Evolutionary conservation across 2,329 filamentous ascomycete genomes (phyloP), one percentile per base, ranked within the genome.

Genomic region (Stylonectria norvegica): DNA sequence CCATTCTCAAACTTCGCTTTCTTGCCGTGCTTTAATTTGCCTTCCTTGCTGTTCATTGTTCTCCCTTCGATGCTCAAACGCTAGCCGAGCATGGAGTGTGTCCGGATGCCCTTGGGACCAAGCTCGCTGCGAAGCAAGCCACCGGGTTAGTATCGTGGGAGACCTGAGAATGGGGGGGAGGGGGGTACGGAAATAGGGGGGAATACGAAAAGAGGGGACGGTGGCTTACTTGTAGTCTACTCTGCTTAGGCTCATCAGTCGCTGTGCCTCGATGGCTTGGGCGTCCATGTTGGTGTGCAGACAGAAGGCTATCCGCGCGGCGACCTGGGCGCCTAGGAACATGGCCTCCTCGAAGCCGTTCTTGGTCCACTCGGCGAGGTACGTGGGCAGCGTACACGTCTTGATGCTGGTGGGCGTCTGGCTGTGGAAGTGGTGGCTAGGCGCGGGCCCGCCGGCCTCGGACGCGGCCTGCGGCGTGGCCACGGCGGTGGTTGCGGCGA

Each of bases 341-440:
- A 83, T 80, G 34, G 86, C 81, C 65, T 96, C 90, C 58, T 96
- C 90, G 57, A 78, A 76, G 40, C 78, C 73, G 49, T 82, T 79
- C 66, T 86, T 90, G 60, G 89, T 89, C 89, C 89, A 96, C 64
- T 95, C 90, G 9, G 85, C 79, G 52, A 95, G 85, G 64, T 96
- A 95, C 38, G 87, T 85, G 1, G 90, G 89, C 52, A 87, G 73
- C 50, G 81, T 78, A 19, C 87, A 80, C 19, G 81, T 72, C 71
- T 88, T 91, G 69, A 95, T 90, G 36, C 79, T 84, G 17, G 85
- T 95, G 0, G 90, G 90, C 6, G 89, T 93, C 69, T 81, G 78
- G 54, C 75, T 74, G 60, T 80, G 78, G 59, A 75, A 78, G 60
- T 79, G 76, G 51, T 75, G 71, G 16, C 62, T 58, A 30, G 62